phyloP scores from a whole-genome alignment of 176 grass and related monocot species.

The Oryza nivara region DNA sequence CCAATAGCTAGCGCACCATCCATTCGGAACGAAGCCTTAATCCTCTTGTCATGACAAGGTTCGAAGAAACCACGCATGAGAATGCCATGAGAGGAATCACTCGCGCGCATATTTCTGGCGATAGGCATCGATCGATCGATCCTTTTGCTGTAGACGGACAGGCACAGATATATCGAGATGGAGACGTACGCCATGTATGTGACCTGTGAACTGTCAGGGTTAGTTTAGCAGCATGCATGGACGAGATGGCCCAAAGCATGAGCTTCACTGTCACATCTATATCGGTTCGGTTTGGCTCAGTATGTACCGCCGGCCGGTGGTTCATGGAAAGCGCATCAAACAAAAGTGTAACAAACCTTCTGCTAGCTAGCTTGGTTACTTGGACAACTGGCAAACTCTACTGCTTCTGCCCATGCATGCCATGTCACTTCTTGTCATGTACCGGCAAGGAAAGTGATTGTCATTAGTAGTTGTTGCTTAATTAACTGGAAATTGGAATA shows the following conservation, averaged over 20 bases:
- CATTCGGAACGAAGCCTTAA: too few species aligned
- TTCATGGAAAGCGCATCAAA: conserved; percentile 9
- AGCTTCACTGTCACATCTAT: background rate
- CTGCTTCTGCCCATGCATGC: background rate
- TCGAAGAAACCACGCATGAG: background rate
- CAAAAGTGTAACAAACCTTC: background rate
- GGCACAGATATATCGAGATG: background rate
- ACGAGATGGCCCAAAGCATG: background rate
- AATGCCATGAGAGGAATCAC: background rate
- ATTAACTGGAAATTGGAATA: background rate
- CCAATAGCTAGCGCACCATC: too few species aligned
- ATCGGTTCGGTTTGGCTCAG: background rate
- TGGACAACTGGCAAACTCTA: background rate
- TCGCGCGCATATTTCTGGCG: background rate
- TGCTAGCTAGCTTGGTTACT: background rate
- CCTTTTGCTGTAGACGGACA: background rate
- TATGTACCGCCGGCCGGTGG: background rate
- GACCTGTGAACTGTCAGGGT: background rate
- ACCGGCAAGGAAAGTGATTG: background rate
- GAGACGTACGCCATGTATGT: background rate
- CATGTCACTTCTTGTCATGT: background rate
- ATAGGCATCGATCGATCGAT: background rate
- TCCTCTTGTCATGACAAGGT: too few species aligned
- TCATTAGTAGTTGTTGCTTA: background rate
- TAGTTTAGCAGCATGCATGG: background rate